Conservation (phyloP, 352 stramenopile species). For the Pythium volutum region DNA sequence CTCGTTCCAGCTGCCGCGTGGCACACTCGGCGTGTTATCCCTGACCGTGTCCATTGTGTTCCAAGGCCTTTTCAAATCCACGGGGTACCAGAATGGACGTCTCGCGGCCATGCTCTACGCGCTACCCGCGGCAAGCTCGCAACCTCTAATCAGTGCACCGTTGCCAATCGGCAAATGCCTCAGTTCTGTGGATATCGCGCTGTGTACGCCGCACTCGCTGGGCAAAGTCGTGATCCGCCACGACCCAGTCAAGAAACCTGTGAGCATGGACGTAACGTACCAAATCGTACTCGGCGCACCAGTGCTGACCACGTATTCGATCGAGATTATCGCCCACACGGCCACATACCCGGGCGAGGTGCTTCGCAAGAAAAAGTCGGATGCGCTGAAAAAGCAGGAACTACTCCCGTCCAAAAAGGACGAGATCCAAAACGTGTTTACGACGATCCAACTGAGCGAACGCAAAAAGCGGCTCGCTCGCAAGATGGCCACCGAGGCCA, state of each 20-base stretch:
- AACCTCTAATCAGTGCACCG: conserved; percentile 14
- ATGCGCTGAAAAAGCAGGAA: conserved; percentile 69
- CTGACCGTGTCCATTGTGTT: conserved; percentile 66
- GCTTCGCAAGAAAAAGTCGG: conserved; percentile 43
- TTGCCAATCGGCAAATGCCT: conserved; percentile 59
- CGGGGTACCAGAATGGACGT: conserved; percentile 70
- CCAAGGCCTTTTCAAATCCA: conserved; percentile 67
- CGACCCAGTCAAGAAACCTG: conserved; percentile 47
- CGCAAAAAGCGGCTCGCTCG: conserved; percentile 56
- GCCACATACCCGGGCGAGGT: conserved; percentile 48
- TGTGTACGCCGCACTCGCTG: conserved; percentile 63
- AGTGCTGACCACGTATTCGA: conserved; percentile 64
- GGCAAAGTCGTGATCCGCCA: conserved; percentile 67
- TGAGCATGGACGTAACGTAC: conserved; percentile 50
- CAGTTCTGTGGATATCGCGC: conserved; percentile 42
- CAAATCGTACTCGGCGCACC: conserved; percentile 74
- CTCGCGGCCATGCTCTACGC: conserved; percentile 79
- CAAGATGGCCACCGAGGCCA: conserved; percentile 44
- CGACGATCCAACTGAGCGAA: conserved; percentile 67
- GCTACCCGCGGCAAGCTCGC: conserved; percentile 27
- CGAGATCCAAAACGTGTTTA: conserved; percentile 62
- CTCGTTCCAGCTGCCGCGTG: conserved; percentile 49
- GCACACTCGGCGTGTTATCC: conserved; percentile 39
- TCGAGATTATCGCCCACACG: conserved; percentile 47
- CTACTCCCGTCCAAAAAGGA: conserved; percentile 50